Conservation (phyloP, 257 asterid species). For the Buddleja alternifolia region DNA sequence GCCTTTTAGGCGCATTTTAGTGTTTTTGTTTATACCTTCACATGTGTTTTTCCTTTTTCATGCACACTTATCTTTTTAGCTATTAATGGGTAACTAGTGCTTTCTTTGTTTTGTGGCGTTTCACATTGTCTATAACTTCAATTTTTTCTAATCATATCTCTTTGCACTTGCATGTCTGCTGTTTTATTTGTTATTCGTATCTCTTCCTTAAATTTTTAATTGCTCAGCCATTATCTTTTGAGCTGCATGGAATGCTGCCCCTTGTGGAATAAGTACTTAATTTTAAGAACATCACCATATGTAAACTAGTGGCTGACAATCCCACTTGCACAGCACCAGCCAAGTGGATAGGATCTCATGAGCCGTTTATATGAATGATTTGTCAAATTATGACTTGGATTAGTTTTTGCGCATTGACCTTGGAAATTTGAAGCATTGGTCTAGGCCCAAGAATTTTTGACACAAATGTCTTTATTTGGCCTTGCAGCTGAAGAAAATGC, state of each 20-base stretch:
- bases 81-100: too few species aligned
- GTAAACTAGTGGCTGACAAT: too few species aligned
- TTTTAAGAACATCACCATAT: too few species aligned
- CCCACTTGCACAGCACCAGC: too few species aligned
- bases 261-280: too few species aligned
- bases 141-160: neutral
- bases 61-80: too few species aligned
- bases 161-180: neutral
- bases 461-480: slow-evolving; percentile 25
- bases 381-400: too few species aligned
- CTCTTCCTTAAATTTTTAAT: neutral
- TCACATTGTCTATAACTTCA: neutral
- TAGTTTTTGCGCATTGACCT: neutral
- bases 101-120: neutral
- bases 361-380: too few species aligned
- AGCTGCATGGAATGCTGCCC: neutral
- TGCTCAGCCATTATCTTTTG: neutral
- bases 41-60: too few species aligned
- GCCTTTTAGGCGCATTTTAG: too few species aligned
- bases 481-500: slow-evolving; percentile 95
- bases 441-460: slow-evolving; percentile 22
- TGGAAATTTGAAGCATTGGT: neutral
- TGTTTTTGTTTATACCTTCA: too few species aligned
- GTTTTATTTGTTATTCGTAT: neutral
- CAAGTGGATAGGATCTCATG: too few species aligned